Evolutionary conservation across 1,284 basidiomycete genomes (phyloP).

Genomic region (Pascua guehoae): DNA sequence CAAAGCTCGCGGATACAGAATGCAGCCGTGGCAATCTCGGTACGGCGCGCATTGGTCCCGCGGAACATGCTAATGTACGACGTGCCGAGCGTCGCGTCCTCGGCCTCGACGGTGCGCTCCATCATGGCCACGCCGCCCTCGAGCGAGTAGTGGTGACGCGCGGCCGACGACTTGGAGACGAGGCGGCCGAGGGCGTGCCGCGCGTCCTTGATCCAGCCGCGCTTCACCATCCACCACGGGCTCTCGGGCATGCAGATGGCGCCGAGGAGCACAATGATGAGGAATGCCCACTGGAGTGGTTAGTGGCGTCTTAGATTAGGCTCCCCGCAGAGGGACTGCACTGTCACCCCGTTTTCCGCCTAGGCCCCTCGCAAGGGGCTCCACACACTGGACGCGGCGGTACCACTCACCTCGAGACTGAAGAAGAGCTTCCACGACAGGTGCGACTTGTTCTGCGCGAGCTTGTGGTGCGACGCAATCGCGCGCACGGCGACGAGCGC

Average conservation of each 20-base stretch:
- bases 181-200: slow-evolving; percentile 34
- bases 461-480: too few relatives aligned
- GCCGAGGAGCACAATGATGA: slow-evolving; percentile 35
- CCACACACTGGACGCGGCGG: too few relatives aligned
- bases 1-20: neutral
- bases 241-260: slow-evolving; percentile 30
- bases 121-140: slow-evolving; percentile 43
- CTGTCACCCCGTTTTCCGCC: too few relatives aligned
- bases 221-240: slow-evolving; percentile 50
- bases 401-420: too few relatives aligned
- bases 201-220: slow-evolving; percentile 47
- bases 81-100: slow-evolving; percentile 34
- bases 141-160: slow-evolving; percentile 34
- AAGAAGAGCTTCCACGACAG: too few relatives aligned
- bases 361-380: too few relatives aligned
- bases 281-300: slow-evolving; percentile 44
- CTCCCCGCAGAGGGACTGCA: too few relatives aligned
- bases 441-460: too few relatives aligned
- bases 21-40: slow-evolving; percentile 41
- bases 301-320: slow-evolving; percentile 2
- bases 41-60: slow-evolving; percentile 48
- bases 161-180: slow-evolving; percentile 27
- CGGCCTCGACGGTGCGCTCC: slow-evolving; percentile 24
- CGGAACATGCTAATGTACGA: slow-evolving; percentile 51
- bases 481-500: too few relatives aligned